These are phyloP conservation scores for Patellifolia procumbens DNA, from an alignment of 179 eudicot species.

Conservation along the genomic window DNA sequence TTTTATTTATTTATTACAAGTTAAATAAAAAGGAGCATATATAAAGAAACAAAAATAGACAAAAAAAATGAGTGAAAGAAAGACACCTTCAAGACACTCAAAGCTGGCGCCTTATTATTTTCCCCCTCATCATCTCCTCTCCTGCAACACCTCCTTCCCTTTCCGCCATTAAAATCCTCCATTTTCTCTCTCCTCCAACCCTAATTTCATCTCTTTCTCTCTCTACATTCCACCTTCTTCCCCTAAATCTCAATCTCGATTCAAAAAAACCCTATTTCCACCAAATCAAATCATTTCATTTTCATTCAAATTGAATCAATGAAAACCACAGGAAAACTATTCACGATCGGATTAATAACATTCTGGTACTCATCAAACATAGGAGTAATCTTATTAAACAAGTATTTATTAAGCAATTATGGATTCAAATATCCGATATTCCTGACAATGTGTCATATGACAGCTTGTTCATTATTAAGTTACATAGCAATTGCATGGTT, in stretches of 20 bases:
- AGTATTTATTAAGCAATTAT: constrained; percentile 42
- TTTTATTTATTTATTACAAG: no score
- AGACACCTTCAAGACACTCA: constrained; percentile 13
- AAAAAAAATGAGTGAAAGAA: neutral
- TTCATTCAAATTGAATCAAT: constrained; percentile 5
- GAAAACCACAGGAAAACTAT: constrained; percentile 40
- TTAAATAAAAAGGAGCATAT: no score
- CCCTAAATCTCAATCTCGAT: neutral
- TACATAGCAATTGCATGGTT: constrained; percentile 43
- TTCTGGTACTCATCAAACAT: constrained; percentile 53
- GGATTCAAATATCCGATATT: constrained; percentile 53
- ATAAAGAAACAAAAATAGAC: neutral
- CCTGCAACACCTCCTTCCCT: neutral
- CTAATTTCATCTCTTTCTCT: constrained; percentile 5
- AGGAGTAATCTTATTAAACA: constrained; percentile 43
- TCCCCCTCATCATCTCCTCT: constrained; percentile 11
- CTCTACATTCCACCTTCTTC: neutral
- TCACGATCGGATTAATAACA: constrained; percentile 38
- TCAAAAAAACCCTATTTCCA: constrained; percentile 1
- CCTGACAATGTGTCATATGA: constrained; percentile 55
- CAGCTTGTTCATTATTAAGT: constrained; percentile 47
- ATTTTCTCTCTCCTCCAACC: constrained; percentile 26
- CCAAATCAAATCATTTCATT: neutral
- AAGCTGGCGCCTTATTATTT: constrained; percentile 33
- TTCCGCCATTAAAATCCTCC: constrained; percentile 23